phyloP scores from a whole-genome alignment of 305 asterid species.

The Rubia peregrina region DNA sequence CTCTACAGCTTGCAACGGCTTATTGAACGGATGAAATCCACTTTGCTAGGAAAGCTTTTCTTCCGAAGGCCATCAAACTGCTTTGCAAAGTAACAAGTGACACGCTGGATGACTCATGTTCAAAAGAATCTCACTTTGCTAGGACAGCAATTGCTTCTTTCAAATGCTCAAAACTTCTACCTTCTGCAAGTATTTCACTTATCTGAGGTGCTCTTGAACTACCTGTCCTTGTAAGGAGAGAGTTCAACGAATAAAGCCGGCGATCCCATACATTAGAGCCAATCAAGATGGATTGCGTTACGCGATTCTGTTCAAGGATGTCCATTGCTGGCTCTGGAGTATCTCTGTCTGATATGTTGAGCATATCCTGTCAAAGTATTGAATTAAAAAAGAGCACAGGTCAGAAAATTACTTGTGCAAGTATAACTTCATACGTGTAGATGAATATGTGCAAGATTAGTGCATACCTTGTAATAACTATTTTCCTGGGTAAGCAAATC shows the following conservation, averaged over 20 bases:
- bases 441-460: slow-evolving; percentile 16
- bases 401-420: not conserved
- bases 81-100: no score
- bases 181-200: slow-evolving; percentile 23
- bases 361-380: slow-evolving; percentile 40
- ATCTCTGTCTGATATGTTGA: slow-evolving; percentile 30
- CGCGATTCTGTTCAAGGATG: slow-evolving; percentile 69
- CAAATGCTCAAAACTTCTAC: slow-evolving; percentile 29
- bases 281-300: slow-evolving; percentile 62
- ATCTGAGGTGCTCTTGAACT: slow-evolving; percentile 31
- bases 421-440: not conserved
- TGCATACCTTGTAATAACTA: slow-evolving; percentile 49
- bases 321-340: slow-evolving; percentile 32
- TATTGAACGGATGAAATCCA: slow-evolving; percentile 40
- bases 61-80: no score
- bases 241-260: slow-evolving; percentile 45
- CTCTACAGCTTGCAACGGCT: slow-evolving; percentile 88
- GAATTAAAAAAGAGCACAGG: slow-evolving; percentile 12
- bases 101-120: no score
- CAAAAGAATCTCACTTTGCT: no score
- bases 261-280: slow-evolving; percentile 69
- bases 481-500: slow-evolving; percentile 50
- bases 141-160: slow-evolving; percentile 23
- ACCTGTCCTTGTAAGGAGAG: slow-evolving; percentile 45
- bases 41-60: fast-evolving